Conservation (phyloP, 1,284 basidiomycete genomes). For the Takashimella tepidaria region DNA sequence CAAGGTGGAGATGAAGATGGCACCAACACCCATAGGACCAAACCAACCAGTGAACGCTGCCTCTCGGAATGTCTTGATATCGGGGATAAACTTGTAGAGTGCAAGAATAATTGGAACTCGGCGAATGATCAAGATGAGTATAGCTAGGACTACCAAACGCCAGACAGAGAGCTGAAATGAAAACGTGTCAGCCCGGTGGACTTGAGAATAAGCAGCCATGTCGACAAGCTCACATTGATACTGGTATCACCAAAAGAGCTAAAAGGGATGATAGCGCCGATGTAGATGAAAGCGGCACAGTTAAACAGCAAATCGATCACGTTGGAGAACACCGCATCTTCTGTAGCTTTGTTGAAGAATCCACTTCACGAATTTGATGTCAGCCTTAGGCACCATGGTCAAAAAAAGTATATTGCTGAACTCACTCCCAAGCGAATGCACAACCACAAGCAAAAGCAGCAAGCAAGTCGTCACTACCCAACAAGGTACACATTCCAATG, state of each 20-base stretch:
- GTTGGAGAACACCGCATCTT: conserved; percentile 89
- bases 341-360: conserved; percentile 95
- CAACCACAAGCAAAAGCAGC: conserved; percentile 93
- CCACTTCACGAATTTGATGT: too few species aligned
- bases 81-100: conserved; percentile 83
- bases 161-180: conserved; percentile 65
- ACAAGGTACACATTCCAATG: conserved; percentile 71
- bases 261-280: conserved; percentile 94
- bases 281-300: conserved; percentile 82
- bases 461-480: conserved; percentile 90
- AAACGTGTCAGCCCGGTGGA: neutral
- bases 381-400: too few species aligned
- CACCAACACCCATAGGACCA: conserved; percentile 77
- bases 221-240: conserved; percentile 50
- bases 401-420: conserved; percentile 6
- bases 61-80: conserved; percentile 78
- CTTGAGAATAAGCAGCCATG: neutral
- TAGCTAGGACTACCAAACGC: conserved; percentile 73
- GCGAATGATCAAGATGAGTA: conserved; percentile 70
- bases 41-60: conserved; percentile 85
- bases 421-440: conserved; percentile 90
- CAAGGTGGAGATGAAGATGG: conserved; percentile 85
- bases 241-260: conserved; percentile 61
- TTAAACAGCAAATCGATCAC: conserved; percentile 88
- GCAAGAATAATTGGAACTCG: conserved; percentile 77